Evolutionary conservation across 441 rosid genomes (phyloP).

Genomic region (Cnidoscolus chayamansa): DNA sequence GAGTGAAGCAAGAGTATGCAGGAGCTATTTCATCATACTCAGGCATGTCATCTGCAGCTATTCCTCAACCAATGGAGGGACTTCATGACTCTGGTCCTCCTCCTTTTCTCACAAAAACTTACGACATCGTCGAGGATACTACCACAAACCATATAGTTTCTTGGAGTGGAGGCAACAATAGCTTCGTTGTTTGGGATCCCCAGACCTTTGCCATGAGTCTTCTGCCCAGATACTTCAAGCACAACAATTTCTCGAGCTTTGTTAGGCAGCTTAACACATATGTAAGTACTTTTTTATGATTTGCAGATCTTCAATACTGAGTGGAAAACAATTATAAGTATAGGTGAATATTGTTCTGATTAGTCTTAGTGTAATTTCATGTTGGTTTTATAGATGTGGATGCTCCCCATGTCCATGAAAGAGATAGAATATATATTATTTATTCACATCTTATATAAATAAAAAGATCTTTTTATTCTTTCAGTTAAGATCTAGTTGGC

Average conservation of each 20-base stretch:
- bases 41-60: conserved; percentile 2
- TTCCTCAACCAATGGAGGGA: conserved; percentile 71
- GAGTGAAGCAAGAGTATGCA: conserved; percentile 30
- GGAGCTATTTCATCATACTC: conserved; percentile 23
- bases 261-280: conserved; percentile 84
- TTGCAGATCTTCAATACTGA: not conserved
- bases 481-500: conserved; percentile 10
- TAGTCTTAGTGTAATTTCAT: conserved; percentile 8
- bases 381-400: conserved; percentile 2
- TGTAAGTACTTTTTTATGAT: conserved; percentile 36
- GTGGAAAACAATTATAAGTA: not conserved
- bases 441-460: not conserved
- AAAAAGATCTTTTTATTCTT: not conserved
- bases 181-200: conserved; percentile 76
- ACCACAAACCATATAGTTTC: conserved; percentile 55
- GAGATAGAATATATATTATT: conserved; percentile 1
- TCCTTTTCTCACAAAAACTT: conserved; percentile 70
- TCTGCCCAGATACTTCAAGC: conserved; percentile 74
- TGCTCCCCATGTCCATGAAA: conserved; percentile 11
- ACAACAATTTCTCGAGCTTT: conserved; percentile 81
- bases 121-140: conserved; percentile 62
- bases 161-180: conserved; percentile 64
- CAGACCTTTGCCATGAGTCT: conserved; percentile 50
- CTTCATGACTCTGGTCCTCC: conserved; percentile 63
- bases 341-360: not conserved